Evolutionary conservation across 495 filamentous ascomycete genomes (phyloP).

Genomic region (Aspergillus heteromorphus): DNA sequence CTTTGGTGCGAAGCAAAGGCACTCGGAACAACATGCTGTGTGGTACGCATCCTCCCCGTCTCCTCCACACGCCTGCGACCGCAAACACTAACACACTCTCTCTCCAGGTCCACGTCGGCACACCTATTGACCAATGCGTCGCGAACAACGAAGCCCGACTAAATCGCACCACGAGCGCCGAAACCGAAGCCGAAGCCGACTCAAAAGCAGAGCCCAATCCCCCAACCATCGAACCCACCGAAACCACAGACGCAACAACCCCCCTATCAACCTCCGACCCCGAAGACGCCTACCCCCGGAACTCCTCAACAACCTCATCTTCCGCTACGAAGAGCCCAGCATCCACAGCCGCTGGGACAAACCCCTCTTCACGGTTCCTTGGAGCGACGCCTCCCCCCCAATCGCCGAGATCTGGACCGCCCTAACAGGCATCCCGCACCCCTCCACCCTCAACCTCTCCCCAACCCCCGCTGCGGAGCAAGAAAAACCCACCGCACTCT

Average conservation of each 20-base stretch:
- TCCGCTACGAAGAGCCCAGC: constrained; percentile 94
- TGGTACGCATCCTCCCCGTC: constrained; percentile 45
- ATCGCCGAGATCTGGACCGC: constrained; percentile 75
- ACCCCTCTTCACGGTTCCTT: constrained; percentile 85
- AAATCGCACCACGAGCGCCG: constrained; percentile 8
- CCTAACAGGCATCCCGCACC: constrained; percentile 43
- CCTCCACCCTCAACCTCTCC: constrained; percentile 14
- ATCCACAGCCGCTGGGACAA: constrained; percentile 93
- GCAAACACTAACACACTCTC: not conserved
- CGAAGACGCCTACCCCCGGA: constrained; percentile 57
- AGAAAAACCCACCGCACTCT: constrained; percentile 11
- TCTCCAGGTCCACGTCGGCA: constrained; percentile 70
- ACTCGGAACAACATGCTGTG: constrained; percentile 71
- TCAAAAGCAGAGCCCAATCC: not conserved
- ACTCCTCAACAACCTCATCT: constrained; percentile 88
- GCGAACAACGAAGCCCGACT: constrained; percentile 40
- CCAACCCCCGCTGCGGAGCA: not conserved
- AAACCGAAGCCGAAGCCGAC: constrained; percentile 1
- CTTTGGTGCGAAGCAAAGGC: constrained; percentile 93
- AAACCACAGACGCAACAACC: not conserved
- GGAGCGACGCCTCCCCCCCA: constrained; percentile 65
- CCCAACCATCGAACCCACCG: not conserved
- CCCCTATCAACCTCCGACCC: constrained; percentile 29
- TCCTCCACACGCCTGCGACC: not conserved
- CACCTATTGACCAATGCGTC: constrained; percentile 60